Evolutionary conservation across 208 protist genomes (phyloP).

Genomic region (Histomonas meleagridis): DNA sequence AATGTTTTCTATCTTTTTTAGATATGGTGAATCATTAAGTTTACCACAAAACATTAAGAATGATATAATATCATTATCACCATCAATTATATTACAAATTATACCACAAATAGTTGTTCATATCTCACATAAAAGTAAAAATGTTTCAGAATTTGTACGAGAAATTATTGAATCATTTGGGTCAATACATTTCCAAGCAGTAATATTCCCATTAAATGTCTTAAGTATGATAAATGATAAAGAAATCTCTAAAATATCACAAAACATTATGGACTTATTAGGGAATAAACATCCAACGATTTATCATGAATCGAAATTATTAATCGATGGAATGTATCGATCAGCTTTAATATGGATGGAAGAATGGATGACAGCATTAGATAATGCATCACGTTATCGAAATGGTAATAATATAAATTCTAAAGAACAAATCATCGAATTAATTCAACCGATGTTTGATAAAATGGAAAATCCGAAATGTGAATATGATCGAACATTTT

Average conservation of each 20-base stretch:
- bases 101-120: slow-evolving; percentile 26
- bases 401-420: not conserved
- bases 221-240: not conserved
- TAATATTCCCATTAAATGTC: slow-evolving; percentile 10
- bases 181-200: slow-evolving; percentile 13
- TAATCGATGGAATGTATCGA: slow-evolving; percentile 13
- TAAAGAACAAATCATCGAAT: not conserved
- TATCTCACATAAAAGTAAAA: not conserved
- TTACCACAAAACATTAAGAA: not conserved
- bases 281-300: not conserved
- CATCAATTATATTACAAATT: not conserved
- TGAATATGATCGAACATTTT: not conserved
- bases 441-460: not conserved
- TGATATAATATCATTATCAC: not conserved
- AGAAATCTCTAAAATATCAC: not conserved
- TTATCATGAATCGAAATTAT: not conserved
- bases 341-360: not conserved
- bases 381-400: not conserved
- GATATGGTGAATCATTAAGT: not conserved
- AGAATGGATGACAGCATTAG: not conserved
- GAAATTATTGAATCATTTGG: not conserved
- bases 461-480: not conserved
- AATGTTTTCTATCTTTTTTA: slow-evolving; percentile 26
- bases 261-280: not conserved
- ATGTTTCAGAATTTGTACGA: not conserved